Evolutionary conservation across 2,329 filamentous ascomycete species (phyloP), one percentile per base, ranked within the genome.

Genomic region (Madurella fahalii): DNA sequence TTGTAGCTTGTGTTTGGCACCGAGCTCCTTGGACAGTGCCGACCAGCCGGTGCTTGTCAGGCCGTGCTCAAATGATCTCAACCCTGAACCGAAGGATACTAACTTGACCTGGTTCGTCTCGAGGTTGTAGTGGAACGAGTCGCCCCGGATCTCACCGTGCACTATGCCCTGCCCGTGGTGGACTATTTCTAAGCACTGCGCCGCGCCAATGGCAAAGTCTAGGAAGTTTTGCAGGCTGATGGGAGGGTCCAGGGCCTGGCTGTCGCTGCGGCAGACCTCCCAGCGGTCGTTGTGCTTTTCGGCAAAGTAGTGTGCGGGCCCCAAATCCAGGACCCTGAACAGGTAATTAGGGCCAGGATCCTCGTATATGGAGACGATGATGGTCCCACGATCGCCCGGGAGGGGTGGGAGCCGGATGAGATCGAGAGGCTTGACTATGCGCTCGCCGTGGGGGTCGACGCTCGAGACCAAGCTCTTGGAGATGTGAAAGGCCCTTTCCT

Each of bases 51-150:
- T 86, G 64, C 89, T 93, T 8, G 82, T 85, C 47, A 97, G 77
- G 4, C 92, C 90, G 71, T 96, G 90, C 70, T 96, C 93, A 62
- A 96, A 96, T 0, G 90, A 89, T 50, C 90, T 81, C 43, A 91
- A 78, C 2, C 93, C 93, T 12, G 90, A 93, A 12, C 93, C 93
- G 67, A 95, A 91, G 52, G 90, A 90, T 59, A 90, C 81, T 58
- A 96, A 78, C 67, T 87, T 90, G 59, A 96, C 90, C 53, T 78
- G 75, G 53, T 84, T 83, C 1, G 82, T 82, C 44, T 90, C 82
- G 13, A 75, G 68, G 63, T 89, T 88, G 74, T 89, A 95, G 67
- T 96, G 90, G 65, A 96, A 96, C 0, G 91, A 88, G 70, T 97
- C 93, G 5, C 86, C 89, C 30, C 93, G 82, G 48, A 97, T 86